Percentiles rank a stretch among this genome's conserved stretches.
Conservation (phyloP, 1,284 basidiomycete species). For the Malassezia pachydermatis region DNA sequence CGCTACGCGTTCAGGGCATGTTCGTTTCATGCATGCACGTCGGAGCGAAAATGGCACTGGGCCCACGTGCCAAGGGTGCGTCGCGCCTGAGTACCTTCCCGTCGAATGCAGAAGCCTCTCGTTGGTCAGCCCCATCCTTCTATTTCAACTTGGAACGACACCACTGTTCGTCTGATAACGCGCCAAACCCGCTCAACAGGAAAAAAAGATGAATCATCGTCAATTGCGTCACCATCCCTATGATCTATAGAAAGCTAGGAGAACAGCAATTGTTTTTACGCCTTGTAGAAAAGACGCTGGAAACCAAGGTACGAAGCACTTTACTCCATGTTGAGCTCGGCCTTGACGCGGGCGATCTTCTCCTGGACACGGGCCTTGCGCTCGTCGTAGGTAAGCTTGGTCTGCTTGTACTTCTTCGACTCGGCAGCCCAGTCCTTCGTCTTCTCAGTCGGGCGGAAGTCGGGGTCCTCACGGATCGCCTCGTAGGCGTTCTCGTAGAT, state of each 20-base stretch:
- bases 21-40: no score
- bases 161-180: no score
- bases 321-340: conserved; percentile 13
- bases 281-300: background rate
- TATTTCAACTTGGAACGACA: no score
- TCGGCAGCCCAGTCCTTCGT: conserved; percentile 84
- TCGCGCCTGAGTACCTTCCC: no score
- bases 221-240: conserved; percentile 12
- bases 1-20: no score
- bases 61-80: no score
- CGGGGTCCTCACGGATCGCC: conserved; percentile 88
- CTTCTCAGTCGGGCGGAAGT: conserved; percentile 85
- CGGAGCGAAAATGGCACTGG: no score
- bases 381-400: conserved; percentile 67
- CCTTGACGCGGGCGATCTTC: conserved; percentile 41
- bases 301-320: background rate
- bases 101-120: no score
- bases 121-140: no score
- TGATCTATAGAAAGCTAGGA: conserved; percentile 3
- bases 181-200: no score
- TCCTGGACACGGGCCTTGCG: conserved; percentile 42
- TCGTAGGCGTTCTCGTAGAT: conserved; percentile 69
- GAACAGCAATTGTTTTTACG: conserved; percentile 3
- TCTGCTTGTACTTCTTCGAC: conserved; percentile 62
- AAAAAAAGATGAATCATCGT: background rate